Conservation (phyloP, 2,329 filamentous ascomycete genomes). For the Fusarium sp. region DNA sequence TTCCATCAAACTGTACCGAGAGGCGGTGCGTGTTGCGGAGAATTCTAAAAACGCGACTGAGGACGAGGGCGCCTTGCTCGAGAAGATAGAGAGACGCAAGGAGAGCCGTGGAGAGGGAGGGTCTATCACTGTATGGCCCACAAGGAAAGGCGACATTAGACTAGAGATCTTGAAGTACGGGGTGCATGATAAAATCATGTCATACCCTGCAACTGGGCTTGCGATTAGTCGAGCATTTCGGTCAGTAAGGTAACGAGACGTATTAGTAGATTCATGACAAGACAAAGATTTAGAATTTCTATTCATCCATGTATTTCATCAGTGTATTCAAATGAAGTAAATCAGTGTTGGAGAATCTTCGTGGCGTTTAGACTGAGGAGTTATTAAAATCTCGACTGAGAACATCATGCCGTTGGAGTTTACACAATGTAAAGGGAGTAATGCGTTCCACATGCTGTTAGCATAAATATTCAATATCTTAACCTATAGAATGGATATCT, state of each 20-base stretch:
- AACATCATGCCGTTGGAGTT: too few relatives aligned
- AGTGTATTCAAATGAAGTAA: too few relatives aligned
- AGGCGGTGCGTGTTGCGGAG: constrained; percentile 59
- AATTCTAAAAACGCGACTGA: constrained; percentile 47
- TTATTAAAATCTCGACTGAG: too few relatives aligned
- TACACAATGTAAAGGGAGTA: too few relatives aligned
- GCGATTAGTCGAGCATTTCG: constrained; percentile 50
- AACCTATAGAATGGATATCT: too few relatives aligned
- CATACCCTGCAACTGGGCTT: constrained; percentile 60
- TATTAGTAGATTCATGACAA: background rate
- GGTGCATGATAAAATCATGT: constrained; percentile 64
- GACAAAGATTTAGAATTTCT: background rate
- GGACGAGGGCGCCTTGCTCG: constrained; percentile 6
- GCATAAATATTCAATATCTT: too few relatives aligned
- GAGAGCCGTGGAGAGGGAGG: constrained; percentile 56
- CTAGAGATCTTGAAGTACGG: constrained; percentile 64
- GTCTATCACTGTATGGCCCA: constrained; percentile 58
- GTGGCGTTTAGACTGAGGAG: too few relatives aligned
- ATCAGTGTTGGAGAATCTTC: too few relatives aligned
- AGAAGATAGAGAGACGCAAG: constrained; percentile 33
- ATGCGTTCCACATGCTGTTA: too few relatives aligned
- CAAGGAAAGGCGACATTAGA: constrained; percentile 56
- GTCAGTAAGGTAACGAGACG: background rate
- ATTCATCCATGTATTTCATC: background rate
- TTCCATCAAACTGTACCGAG: constrained; percentile 59